phyloP scores from a whole-genome alignment of 345 rosid species.

The Syzygium grande region DNA sequence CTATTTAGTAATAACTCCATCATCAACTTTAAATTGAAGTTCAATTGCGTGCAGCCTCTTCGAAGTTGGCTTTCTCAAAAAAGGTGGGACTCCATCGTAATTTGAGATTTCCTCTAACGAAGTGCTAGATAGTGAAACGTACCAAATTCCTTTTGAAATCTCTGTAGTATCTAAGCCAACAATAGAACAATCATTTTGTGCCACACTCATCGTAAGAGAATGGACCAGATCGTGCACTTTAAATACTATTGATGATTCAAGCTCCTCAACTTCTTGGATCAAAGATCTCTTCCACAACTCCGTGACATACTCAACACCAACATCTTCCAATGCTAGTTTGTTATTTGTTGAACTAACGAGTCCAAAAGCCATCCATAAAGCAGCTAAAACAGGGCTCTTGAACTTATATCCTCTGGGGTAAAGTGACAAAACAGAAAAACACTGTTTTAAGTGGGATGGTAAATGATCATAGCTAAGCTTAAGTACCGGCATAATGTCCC shows the following conservation, averaged over 20 bases:
- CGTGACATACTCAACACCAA: fast-evolving
- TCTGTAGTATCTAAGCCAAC: neutral
- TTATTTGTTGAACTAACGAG: neutral
- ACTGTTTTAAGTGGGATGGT: neutral
- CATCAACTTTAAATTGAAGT: fast-evolving
- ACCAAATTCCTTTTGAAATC: neutral
- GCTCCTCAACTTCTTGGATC: neutral
- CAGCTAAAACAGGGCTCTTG: fast-evolving
- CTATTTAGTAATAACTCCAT: neutral
- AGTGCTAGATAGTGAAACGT: neutral
- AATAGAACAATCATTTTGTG: neutral
- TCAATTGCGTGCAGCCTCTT: neutral
- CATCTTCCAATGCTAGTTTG: neutral
- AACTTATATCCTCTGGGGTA: fast-evolving
- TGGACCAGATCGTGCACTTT: neutral
- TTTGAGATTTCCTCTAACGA: too few species aligned
- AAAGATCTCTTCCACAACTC: neutral
- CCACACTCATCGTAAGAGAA: neutral
- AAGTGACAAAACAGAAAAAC: neutral
- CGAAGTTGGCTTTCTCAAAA: too few species aligned
- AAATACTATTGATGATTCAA: fast-evolving
- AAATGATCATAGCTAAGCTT: neutral
- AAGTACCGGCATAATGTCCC: neutral
- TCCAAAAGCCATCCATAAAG: neutral
- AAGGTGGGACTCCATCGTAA: too few species aligned